These are phyloP conservation scores for Neoboletus brunneissimus DNA, from an alignment of 768 basidiomycete species.

Conservation along the genomic window DNA sequence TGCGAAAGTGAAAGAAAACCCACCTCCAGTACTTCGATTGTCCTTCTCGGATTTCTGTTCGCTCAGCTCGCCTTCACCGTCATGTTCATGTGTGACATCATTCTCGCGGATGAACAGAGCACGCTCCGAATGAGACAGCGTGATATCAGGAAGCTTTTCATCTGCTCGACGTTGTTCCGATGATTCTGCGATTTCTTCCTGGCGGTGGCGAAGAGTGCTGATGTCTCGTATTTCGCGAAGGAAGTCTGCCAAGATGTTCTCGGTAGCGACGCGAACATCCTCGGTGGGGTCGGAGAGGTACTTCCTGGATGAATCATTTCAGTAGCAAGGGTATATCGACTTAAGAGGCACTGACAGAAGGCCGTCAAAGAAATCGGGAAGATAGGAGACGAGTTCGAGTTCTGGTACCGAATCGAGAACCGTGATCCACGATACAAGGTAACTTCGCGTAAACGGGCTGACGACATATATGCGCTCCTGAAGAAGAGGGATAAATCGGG, in stretches of 20 bases:
- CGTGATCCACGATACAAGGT: conserved; percentile 95
- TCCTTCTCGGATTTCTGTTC: conserved; percentile 47
- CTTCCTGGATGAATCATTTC: conserved; percentile 49
- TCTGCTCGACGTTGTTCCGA: conserved; percentile 40
- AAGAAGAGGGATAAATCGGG: conserved; percentile 91
- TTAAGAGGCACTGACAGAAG: conserved; percentile 61
- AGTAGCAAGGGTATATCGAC: conserved; percentile 2
- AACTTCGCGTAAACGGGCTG: conserved; percentile 93
- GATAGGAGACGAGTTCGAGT: conserved; percentile 88
- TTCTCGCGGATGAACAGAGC: conserved; percentile 53
- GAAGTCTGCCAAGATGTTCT: conserved; percentile 85
- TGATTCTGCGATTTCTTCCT: conserved; percentile 51
- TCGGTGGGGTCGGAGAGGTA: conserved; percentile 94
- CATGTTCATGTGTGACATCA: conserved; percentile 37
- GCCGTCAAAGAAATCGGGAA: conserved; percentile 94
- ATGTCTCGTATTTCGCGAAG: conserved; percentile 88
- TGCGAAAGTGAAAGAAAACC: conserved; percentile 10
- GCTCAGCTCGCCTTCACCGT: conserved; percentile 43
- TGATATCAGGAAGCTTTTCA: conserved; percentile 59
- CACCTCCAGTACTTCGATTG: conserved; percentile 65
- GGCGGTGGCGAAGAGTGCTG: conserved; percentile 65
- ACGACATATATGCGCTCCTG: conserved; percentile 92
- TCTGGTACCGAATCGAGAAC: conserved; percentile 96
- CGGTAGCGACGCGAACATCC: conserved; percentile 89
- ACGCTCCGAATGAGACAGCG: conserved; percentile 54